phyloP scores from a whole-genome alignment of 495 filamentous ascomycete genomes.

The Penicillium maclennaniae region DNA sequence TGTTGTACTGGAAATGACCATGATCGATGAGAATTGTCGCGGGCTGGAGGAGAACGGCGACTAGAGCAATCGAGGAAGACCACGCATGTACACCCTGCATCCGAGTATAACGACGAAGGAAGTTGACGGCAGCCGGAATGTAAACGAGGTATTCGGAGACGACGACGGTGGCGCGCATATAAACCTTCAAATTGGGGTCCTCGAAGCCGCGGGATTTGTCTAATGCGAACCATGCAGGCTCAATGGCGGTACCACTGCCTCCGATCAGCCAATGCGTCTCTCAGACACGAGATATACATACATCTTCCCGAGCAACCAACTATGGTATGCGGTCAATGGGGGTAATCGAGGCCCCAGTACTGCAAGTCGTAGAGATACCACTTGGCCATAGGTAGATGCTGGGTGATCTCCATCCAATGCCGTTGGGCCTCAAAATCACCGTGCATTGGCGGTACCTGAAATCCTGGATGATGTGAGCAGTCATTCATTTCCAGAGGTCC shows the following conservation, averaged over 20 bases:
- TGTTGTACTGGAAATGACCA: conserved; percentile 99
- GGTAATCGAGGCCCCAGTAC: conserved; percentile 98
- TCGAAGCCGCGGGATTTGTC: conserved; percentile 77
- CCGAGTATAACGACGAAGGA: conserved; percentile 72
- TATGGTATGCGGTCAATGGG: conserved; percentile 97
- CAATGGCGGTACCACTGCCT: conserved; percentile 63
- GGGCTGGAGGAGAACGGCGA: conserved; percentile 89
- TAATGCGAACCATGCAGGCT: conserved; percentile 87
- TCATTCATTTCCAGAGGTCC: neutral
- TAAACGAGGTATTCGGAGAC: conserved; percentile 87
- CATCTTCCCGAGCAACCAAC: conserved; percentile 88
- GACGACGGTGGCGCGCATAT: conserved; percentile 88
- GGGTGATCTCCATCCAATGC: conserved; percentile 98
- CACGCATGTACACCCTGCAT: conserved; percentile 68
- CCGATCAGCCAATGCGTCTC: conserved; percentile 11
- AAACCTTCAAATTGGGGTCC: conserved; percentile 77
- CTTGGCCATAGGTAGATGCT: conserved; percentile 78
- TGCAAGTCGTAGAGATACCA: conserved; percentile 97
- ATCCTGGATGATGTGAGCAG: conserved; percentile 51
- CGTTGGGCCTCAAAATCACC: conserved; percentile 97
- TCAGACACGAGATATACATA: conserved; percentile 24
- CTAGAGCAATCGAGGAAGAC: conserved; percentile 79
- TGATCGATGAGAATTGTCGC: conserved; percentile 91
- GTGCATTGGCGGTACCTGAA: conserved; percentile 79
- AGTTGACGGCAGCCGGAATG: conserved; percentile 78